These are phyloP conservation scores for Venturia oleaginea DNA, from an alignment of 2,329 filamentous ascomycete genomes.

Conservation along the genomic window DNA sequence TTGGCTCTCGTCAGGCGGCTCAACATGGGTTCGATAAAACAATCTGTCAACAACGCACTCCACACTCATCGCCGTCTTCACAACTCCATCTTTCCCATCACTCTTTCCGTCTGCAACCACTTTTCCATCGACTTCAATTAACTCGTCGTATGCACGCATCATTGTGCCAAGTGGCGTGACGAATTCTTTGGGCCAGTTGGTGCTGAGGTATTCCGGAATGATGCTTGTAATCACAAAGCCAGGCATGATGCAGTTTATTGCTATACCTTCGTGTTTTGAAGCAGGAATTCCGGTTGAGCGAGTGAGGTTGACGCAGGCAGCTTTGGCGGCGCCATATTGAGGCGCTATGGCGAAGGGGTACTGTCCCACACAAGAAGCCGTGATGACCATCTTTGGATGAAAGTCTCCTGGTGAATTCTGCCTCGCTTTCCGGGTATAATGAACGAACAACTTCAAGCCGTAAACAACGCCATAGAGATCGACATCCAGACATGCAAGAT, in stretches of 20 bases:
- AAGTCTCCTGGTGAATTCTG: not conserved
- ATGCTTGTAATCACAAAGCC: slow-evolving; percentile 28
- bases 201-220: slow-evolving; percentile 21
- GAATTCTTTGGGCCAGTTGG: slow-evolving; percentile 24
- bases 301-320: slow-evolving; percentile 24
- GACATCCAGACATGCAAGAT: slow-evolving; percentile 3
- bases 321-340: slow-evolving; percentile 16
- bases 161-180: slow-evolving; percentile 29
- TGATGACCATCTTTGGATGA: slow-evolving; percentile 5
- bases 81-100: not conserved
- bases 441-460: not conserved
- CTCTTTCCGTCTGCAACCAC: slow-evolving; percentile 1
- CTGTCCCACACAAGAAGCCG: slow-evolving; percentile 1
- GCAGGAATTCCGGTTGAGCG: slow-evolving; percentile 16
- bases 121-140: not conserved
- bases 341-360: slow-evolving; percentile 2
- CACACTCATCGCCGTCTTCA: slow-evolving; percentile 2
- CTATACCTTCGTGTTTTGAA: slow-evolving; percentile 22
- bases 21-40: not conserved
- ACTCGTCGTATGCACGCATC: slow-evolving; percentile 25
- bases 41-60: not conserved
- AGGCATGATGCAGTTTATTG: slow-evolving; percentile 29
- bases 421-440: not conserved
- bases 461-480: not conserved
- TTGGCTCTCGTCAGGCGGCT: not conserved